phyloP scores from a whole-genome alignment of 1,284 basidiomycete species.

The Fomitopsis betulina region DNA sequence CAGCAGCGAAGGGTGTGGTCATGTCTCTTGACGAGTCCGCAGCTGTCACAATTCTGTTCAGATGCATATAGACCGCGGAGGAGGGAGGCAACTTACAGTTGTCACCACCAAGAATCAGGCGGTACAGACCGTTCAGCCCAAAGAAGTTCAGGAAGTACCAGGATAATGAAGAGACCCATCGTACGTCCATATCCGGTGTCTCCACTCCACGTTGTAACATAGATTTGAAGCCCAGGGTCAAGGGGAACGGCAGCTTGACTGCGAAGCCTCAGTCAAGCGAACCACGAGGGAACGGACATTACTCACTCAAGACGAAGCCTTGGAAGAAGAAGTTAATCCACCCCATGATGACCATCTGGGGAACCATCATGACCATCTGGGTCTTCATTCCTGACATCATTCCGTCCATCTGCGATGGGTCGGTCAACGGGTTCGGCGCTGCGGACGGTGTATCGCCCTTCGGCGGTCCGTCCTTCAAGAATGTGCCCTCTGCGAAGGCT shows the following conservation, averaged over 20 bases:
- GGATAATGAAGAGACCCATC: constrained; percentile 97
- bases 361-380: constrained; percentile 97
- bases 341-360: constrained; percentile 99
- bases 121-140: constrained; percentile 93
- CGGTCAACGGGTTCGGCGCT: constrained; percentile 74
- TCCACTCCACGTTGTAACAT: constrained; percentile 97
- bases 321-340: constrained; percentile 99
- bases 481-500: constrained; percentile 72
- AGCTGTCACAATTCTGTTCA: constrained; percentile 37
- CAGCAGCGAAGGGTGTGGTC: constrained; percentile 70
- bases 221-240: constrained; percentile 97
- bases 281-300: not conserved
- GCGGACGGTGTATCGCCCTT: constrained; percentile 47
- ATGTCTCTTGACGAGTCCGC: constrained; percentile 76
- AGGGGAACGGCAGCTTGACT: constrained; percentile 97
- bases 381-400: constrained; percentile 99
- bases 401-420: constrained; percentile 91
- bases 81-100: constrained; percentile 59
- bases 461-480: constrained; percentile 81
- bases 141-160: constrained; percentile 99
- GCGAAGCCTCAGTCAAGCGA: constrained; percentile 1
- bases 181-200: constrained; percentile 95
- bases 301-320: constrained; percentile 94
- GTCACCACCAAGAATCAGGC: constrained; percentile 87
- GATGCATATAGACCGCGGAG: constrained; percentile 3